Percentiles rank a stretch among this genome's conserved stretches.
These are phyloP conservation scores for Serendipita sp. DNA, from an alignment of 768 basidiomycete species.

Conservation along the genomic window DNA sequence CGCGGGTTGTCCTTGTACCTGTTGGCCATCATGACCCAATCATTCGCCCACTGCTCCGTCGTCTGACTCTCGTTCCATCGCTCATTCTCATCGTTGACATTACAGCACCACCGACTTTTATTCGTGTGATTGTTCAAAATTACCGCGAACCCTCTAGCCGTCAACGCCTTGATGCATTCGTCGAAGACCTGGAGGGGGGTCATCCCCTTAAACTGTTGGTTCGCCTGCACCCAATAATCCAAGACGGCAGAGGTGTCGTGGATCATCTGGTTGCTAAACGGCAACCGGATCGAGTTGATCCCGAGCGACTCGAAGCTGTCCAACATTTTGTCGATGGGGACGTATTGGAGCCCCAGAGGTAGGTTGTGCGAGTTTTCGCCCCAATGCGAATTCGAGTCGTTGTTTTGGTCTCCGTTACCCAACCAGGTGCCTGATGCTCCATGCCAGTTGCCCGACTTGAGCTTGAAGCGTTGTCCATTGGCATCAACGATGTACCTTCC, in stretches of 20 bases:
- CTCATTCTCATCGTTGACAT: slow-evolving; percentile 9
- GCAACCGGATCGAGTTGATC: slow-evolving; percentile 11
- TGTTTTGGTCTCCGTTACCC: slow-evolving; percentile 9
- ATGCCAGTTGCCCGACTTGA: slow-evolving; percentile 10
- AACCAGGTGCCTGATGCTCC: slow-evolving; percentile 8
- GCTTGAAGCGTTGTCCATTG: slow-evolving; percentile 9
- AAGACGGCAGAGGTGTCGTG: not conserved
- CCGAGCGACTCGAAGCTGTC: slow-evolving; percentile 9
- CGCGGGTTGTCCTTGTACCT: slow-evolving; percentile 10
- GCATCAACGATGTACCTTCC: slow-evolving; percentile 11
- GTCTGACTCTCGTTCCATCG: slow-evolving; percentile 12
- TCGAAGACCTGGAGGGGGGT: slow-evolving; percentile 10
- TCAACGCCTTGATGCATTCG: slow-evolving; percentile 8
- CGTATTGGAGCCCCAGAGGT: slow-evolving; percentile 7
- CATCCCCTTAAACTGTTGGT: slow-evolving; percentile 9
- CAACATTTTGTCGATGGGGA: slow-evolving; percentile 8
- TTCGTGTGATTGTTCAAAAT: slow-evolving; percentile 9
- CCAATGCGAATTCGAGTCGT: slow-evolving; percentile 1
- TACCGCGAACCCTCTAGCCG: slow-evolving; percentile 8
- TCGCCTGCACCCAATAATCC: slow-evolving; percentile 6
- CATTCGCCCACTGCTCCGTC: slow-evolving; percentile 1
- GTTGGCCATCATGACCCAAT: slow-evolving; percentile 9
- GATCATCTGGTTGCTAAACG: slow-evolving; percentile 11
- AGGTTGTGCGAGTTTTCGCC: slow-evolving; percentile 5
- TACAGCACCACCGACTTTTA: slow-evolving; percentile 10